Evolutionary conservation across 495 filamentous ascomycete species (phyloP).

Genomic region (Aspergillus heteromorphus): DNA sequence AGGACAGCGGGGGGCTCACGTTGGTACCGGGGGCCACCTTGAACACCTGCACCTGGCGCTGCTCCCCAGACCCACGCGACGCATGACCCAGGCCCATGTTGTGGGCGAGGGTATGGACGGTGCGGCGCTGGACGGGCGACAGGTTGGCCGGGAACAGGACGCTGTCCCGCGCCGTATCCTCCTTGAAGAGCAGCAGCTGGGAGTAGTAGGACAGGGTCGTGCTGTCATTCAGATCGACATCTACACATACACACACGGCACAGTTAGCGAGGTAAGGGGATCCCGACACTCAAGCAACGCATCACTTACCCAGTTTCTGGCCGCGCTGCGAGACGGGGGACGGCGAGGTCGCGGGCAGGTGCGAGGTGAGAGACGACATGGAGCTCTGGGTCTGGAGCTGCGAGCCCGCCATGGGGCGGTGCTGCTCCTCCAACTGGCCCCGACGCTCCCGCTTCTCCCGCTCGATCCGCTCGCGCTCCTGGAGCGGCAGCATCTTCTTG

Average conservation of each 20-base stretch:
- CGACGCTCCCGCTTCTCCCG: conserved; percentile 94
- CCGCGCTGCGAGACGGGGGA: conserved; percentile 61
- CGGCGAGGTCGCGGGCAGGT: conserved; percentile 64
- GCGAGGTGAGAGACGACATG: conserved; percentile 73
- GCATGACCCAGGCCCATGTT: conserved; percentile 87
- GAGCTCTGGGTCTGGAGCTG: conserved; percentile 78
- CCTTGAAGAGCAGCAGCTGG: conserved; percentile 82
- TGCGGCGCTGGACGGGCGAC: conserved; percentile 76
- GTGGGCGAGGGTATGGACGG: conserved; percentile 90
- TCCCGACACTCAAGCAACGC: not conserved
- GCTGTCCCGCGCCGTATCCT: conserved; percentile 67
- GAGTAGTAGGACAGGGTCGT: conserved; percentile 82
- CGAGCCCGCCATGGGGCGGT: conserved; percentile 60
- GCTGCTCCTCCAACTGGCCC: conserved; percentile 95
- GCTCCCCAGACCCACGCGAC: conserved; percentile 79
- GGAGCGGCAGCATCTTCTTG: conserved; percentile 97
- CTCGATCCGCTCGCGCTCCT: conserved; percentile 93
- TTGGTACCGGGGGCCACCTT: conserved; percentile 58
- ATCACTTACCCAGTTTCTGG: conserved; percentile 56
- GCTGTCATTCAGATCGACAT: conserved; percentile 89
- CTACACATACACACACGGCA: conserved; percentile 28
- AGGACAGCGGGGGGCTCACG: conserved; percentile 57
- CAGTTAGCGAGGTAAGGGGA: conserved; percentile 20
- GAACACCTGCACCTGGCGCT: conserved; percentile 83
- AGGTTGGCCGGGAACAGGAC: conserved; percentile 77